These are phyloP conservation scores for Dothistroma septosporum DNA, from an alignment of 2,329 filamentous ascomycete species.

Conservation along the genomic window DNA sequence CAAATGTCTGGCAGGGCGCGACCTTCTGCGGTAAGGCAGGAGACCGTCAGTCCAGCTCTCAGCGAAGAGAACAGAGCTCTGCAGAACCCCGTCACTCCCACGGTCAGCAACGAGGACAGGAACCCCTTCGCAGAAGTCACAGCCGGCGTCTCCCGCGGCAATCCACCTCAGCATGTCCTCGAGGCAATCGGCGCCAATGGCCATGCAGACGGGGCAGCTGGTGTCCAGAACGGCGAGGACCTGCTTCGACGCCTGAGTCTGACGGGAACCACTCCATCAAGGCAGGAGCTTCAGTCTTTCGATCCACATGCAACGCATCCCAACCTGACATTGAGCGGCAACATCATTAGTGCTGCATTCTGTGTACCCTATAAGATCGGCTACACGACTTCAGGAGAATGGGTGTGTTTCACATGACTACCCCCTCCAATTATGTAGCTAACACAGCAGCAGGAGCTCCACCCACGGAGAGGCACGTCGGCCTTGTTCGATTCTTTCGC, in stretches of 20 bases:
- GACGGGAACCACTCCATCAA: slow-evolving; percentile 31
- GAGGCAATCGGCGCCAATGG: slow-evolving; percentile 22
- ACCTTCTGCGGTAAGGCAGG: slow-evolving; percentile 18
- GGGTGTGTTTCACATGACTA: slow-evolving; percentile 43
- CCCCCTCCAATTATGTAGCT: slow-evolving; percentile 7
- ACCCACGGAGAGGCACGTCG: slow-evolving; percentile 77
- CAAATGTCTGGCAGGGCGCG: slow-evolving; percentile 21
- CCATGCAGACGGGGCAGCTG: slow-evolving; percentile 39
- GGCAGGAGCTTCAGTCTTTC: slow-evolving; percentile 42
- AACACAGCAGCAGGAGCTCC: slow-evolving; percentile 57
- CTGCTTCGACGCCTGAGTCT: slow-evolving; percentile 53
- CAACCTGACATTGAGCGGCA: slow-evolving; percentile 55
- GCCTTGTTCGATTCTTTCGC: slow-evolving; percentile 88
- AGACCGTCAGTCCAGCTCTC: slow-evolving; percentile 18
- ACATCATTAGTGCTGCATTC: slow-evolving; percentile 61
- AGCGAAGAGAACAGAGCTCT: slow-evolving; percentile 18
- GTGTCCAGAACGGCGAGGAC: slow-evolving; percentile 47
- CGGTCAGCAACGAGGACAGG: slow-evolving; percentile 20
- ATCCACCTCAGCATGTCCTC: slow-evolving; percentile 19
- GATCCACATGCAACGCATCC: slow-evolving; percentile 56
- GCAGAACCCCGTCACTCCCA: slow-evolving; percentile 25
- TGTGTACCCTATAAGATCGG: slow-evolving; percentile 59
- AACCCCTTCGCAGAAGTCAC: slow-evolving; percentile 9
- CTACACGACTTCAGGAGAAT: slow-evolving; percentile 51
- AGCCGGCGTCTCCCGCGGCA: slow-evolving; percentile 1